Conservation (phyloP, 768 basidiomycete genomes). For the Baorangia bicolor region DNA sequence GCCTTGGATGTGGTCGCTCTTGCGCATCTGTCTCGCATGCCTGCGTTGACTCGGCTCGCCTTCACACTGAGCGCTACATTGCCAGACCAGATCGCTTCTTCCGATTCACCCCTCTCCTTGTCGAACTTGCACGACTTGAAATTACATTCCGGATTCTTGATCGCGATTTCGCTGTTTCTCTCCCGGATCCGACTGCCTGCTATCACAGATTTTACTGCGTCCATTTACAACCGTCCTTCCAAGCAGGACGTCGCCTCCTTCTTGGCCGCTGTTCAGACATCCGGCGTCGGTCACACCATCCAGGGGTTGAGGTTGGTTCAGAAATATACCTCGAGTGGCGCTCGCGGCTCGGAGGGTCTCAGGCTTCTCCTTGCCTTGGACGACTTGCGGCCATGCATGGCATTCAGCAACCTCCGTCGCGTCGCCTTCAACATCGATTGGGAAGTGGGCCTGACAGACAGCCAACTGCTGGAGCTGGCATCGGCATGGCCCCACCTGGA, state of each 20-base stretch:
- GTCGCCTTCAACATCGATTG: constrained; percentile 4
- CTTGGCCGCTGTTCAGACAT: background rate
- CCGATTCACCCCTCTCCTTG: too few relatives aligned
- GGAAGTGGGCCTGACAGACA: constrained; percentile 1
- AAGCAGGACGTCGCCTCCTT: background rate
- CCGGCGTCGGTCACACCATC: background rate
- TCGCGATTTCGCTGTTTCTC: background rate
- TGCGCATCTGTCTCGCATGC: background rate
- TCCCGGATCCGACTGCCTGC: background rate
- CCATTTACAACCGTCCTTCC: too few relatives aligned
- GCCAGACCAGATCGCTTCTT: background rate
- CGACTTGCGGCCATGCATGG: constrained; percentile 1
- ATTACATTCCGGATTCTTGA: background rate
- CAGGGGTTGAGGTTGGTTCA: background rate
- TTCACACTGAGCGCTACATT: background rate
- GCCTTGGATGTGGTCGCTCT: background rate
- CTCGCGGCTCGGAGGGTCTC: too few relatives aligned
- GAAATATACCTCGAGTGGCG: too few relatives aligned
- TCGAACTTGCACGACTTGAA: background rate
- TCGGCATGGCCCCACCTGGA: constrained; percentile 11
- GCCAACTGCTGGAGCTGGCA: background rate
- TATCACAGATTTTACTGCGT: background rate
- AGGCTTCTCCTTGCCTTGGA: background rate
- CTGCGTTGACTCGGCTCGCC: background rate
- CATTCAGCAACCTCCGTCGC: constrained; percentile 2